phyloP scores from a whole-genome alignment of 2,329 filamentous ascomycete genomes.

The Polychaeton citri region DNA sequence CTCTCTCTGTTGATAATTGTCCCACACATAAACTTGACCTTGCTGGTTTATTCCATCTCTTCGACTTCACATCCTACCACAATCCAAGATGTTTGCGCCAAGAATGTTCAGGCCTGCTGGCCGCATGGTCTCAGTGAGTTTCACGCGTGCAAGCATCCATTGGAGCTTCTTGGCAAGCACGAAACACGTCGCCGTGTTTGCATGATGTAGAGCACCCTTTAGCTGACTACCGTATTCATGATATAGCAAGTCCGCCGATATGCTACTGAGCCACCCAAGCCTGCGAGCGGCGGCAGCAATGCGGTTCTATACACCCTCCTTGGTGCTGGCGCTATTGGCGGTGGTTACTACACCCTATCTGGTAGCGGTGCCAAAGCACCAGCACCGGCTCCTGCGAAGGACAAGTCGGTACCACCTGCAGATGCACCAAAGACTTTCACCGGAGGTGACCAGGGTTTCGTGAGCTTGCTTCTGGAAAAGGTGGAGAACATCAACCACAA shows the following conservation, averaged over 20 bases:
- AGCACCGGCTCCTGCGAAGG: conserved; percentile 15
- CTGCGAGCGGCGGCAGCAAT: conserved; percentile 42
- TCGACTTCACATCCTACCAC: background rate
- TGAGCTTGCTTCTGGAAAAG: conserved; percentile 66
- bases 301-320: conserved; percentile 47
- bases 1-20: too few species aligned
- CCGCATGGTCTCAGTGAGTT: background rate
- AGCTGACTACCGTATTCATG: conserved; percentile 22
- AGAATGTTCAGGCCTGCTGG: conserved; percentile 12
- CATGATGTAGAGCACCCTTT: too few species aligned
- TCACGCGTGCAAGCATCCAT: too few species aligned
- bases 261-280: conserved; percentile 46
- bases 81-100: conserved; percentile 12
- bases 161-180: too few species aligned
- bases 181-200: too few species aligned
- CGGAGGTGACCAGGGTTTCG: conserved; percentile 80
- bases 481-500: conserved; percentile 81
- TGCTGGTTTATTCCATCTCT: too few species aligned
- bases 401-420: conserved; percentile 25
- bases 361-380: conserved; percentile 18
- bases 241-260: conserved; percentile 55
- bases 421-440: conserved; percentile 45
- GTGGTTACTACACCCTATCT: conserved; percentile 37
- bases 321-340: conserved; percentile 45
- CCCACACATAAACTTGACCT: too few species aligned